Conservation (phyloP, 768 basidiomycete genomes). For the Boletellus sp. region DNA sequence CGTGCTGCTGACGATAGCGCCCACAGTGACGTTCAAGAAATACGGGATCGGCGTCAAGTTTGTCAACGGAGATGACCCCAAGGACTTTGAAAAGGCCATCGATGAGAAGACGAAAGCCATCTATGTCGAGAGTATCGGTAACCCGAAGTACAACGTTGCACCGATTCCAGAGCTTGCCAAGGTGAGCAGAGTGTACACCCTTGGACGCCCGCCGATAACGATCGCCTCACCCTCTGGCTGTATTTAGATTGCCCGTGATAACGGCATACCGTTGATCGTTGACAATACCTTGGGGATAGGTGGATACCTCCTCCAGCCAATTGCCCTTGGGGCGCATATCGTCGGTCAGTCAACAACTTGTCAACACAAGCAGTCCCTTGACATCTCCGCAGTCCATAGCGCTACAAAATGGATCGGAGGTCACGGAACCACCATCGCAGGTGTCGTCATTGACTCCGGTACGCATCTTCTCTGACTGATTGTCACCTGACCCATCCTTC, state of each 20-base stretch:
- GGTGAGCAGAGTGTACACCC: conserved; percentile 21
- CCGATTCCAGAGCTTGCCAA: conserved; percentile 57
- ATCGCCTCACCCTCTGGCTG: neutral
- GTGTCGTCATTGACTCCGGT: conserved; percentile 60
- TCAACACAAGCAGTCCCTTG: neutral
- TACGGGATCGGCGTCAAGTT: conserved; percentile 55
- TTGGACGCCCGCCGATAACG: neutral
- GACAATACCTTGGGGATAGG: conserved; percentile 65
- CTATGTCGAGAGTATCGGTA: conserved; percentile 59
- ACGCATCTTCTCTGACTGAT: conserved; percentile 12
- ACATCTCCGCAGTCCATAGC: conserved; percentile 40
- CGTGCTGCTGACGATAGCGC: neutral
- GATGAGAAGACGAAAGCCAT: conserved; percentile 59
- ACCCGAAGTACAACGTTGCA: conserved; percentile 55
- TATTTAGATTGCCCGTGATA: conserved; percentile 53
- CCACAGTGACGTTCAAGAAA: conserved; percentile 50
- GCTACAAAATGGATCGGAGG: conserved; percentile 70
- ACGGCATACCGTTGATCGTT: conserved; percentile 60
- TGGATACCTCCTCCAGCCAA: conserved; percentile 53
- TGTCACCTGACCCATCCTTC: neutral
- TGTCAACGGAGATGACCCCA: conserved; percentile 44
- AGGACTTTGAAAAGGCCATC: conserved; percentile 48
- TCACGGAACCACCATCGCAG: conserved; percentile 65
- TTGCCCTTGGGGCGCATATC: conserved; percentile 57
- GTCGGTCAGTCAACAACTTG: conserved; percentile 32